Conservation (phyloP, 148 eudicot species). For the Dysphania ambrosioides region DNA sequence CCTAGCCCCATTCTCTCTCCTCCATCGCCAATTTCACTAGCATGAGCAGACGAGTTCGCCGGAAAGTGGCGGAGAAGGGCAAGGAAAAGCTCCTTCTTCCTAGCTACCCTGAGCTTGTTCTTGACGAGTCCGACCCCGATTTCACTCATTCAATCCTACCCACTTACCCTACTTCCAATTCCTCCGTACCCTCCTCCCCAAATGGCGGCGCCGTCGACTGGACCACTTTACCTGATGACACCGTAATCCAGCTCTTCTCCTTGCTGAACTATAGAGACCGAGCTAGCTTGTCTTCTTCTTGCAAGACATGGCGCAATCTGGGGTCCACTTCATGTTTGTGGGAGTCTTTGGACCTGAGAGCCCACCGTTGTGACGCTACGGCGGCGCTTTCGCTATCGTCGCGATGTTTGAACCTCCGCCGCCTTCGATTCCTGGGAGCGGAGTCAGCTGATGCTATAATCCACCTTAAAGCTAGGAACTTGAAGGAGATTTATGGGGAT, state of each 20-base stretch:
- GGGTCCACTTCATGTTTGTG: conserved; percentile 76
- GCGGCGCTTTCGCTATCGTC: conserved; percentile 50
- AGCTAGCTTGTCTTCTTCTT: conserved; percentile 72
- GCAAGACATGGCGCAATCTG: conserved; percentile 58
- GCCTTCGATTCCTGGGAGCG: conserved; percentile 74
- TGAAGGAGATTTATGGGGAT: conserved; percentile 74
- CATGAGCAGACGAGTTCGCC: conserved; percentile 38
- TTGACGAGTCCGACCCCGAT: conserved; percentile 5
- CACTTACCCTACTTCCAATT: background rate
- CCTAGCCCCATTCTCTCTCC: background rate
- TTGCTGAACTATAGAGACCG: conserved; percentile 77
- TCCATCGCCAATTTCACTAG: too few species aligned
- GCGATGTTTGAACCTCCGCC: conserved; percentile 56
- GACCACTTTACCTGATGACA: conserved; percentile 82
- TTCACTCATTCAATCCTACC: conserved; percentile 3
- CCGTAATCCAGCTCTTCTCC: conserved; percentile 77
- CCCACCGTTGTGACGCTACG: conserved; percentile 51
- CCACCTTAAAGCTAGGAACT: conserved; percentile 48
- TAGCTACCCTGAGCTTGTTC: conserved; percentile 18
- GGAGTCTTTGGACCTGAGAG: conserved; percentile 75
- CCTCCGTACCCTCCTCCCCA: background rate
- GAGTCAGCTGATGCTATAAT: conserved; percentile 79
- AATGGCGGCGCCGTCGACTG: conserved; percentile 49
- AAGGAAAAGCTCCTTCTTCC: conserved; percentile 26
- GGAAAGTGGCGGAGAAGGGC: conserved; percentile 29